Percentiles rank a stretch among this genome's conserved stretches.
Evolutionary conservation across 2,329 filamentous ascomycete genomes (phyloP).

Genomic region (Arthrobotrys sinensis): DNA sequence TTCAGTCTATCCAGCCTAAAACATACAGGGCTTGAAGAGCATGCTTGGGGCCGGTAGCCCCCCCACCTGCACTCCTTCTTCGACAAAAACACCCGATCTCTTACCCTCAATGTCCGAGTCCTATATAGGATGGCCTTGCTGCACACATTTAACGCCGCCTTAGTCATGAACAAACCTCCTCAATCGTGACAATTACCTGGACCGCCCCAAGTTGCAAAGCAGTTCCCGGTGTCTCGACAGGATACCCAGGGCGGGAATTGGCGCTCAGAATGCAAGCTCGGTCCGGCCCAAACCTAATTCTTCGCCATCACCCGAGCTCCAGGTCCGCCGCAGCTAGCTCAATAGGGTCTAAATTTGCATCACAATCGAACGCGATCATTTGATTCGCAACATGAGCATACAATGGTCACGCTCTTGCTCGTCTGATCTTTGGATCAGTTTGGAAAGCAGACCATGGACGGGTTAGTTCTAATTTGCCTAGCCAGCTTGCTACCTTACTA

Average conservation of each 20-base stretch:
- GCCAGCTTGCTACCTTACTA: slow-evolving; percentile 14
- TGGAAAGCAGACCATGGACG: slow-evolving; percentile 22
- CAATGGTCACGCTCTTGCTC: slow-evolving; percentile 26
- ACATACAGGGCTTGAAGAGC: slow-evolving; percentile 24
- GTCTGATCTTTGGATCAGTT: slow-evolving; percentile 52
- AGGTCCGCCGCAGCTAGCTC: slow-evolving; percentile 37
- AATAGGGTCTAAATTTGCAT: slow-evolving; percentile 45
- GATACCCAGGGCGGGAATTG: slow-evolving; percentile 22
- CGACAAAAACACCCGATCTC: slow-evolving; percentile 21
- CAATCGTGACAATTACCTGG: slow-evolving; percentile 18
- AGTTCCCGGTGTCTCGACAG: neutral
- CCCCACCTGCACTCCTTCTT: slow-evolving; percentile 22
- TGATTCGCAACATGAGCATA: slow-evolving; percentile 8
- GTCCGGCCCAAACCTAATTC: slow-evolving; percentile 33
- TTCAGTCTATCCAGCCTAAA: slow-evolving; percentile 37
- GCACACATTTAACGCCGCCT: slow-evolving; percentile 15
- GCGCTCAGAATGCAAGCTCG: slow-evolving; percentile 44
- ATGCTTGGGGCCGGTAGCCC: slow-evolving; percentile 24
- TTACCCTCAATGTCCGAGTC: neutral
- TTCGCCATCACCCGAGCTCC: slow-evolving; percentile 47
- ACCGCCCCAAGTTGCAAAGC: slow-evolving; percentile 10
- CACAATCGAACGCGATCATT: slow-evolving; percentile 32
- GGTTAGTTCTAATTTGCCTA: slow-evolving; percentile 29
- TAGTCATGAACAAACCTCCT: slow-evolving; percentile 24
- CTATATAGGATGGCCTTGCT: slow-evolving; percentile 44